Conservation (phyloP, 805 yeast genomes). For the Hanseniaspora mollemarum region DNA sequence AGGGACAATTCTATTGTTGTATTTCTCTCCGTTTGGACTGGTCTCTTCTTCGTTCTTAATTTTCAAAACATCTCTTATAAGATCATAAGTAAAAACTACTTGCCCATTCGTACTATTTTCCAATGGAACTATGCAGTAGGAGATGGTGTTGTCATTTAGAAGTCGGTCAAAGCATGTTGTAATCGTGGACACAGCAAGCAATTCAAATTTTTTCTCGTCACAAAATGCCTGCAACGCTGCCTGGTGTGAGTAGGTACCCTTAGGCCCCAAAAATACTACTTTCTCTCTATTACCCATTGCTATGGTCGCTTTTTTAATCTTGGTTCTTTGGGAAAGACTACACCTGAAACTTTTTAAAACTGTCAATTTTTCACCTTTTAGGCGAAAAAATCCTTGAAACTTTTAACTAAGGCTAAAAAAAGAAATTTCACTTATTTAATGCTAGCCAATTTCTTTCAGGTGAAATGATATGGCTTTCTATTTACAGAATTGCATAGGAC, state of each 20-base stretch:
- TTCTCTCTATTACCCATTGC: slow-evolving; percentile 22
- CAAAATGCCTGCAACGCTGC: slow-evolving; percentile 52
- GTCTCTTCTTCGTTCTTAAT: slow-evolving; percentile 1
- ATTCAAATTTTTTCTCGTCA: slow-evolving; percentile 22
- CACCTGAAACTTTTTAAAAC: no score
- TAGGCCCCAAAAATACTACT: slow-evolving; percentile 77
- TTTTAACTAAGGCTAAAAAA: no score
- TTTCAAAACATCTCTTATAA: slow-evolving; percentile 53
- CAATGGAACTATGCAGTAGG: slow-evolving; percentile 71
- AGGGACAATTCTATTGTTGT: slow-evolving; percentile 24
- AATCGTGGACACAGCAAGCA: slow-evolving; percentile 29
- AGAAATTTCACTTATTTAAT: no score
- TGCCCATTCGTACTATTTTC: slow-evolving; percentile 94
- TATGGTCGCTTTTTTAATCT: neutral
- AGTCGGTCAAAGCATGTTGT: slow-evolving; percentile 56
- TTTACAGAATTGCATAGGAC: no score
- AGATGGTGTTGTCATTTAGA: slow-evolving; percentile 36
- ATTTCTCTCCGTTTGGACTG: neutral
- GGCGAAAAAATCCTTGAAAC: no score
- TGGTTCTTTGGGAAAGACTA: neutral
- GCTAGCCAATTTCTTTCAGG: no score
- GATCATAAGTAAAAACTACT: slow-evolving; percentile 74
- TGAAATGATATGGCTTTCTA: neutral
- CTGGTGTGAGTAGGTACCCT: slow-evolving; percentile 88
- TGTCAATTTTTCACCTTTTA: no score